phyloP scores from a whole-genome alignment of 306 rosid species.

The Cicer judaicum region DNA sequence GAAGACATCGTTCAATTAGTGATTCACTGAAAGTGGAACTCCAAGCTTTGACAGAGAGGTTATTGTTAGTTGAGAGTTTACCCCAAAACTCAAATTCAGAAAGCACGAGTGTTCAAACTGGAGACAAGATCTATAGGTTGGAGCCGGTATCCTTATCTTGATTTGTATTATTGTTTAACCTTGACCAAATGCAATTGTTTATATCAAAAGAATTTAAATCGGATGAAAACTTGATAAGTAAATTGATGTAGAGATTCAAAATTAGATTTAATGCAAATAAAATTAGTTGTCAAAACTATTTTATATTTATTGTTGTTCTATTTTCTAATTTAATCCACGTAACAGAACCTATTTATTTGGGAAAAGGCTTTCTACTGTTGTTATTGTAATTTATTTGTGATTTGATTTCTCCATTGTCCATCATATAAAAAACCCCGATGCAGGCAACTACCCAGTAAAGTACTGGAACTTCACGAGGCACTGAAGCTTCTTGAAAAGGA shows the following conservation, averaged over 20 bases:
- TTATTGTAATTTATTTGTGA: constrained; percentile 10
- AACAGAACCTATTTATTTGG: constrained; percentile 19
- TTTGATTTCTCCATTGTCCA: constrained; percentile 28
- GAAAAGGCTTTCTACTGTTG: constrained; percentile 14
- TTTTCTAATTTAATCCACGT: constrained; percentile 8
- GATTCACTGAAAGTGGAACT: constrained; percentile 81
- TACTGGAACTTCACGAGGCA: constrained; percentile 71
- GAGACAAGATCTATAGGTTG: constrained; percentile 68
- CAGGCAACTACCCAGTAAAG: constrained; percentile 57
- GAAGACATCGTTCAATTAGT: constrained; percentile 70
- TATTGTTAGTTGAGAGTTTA: constrained; percentile 62
- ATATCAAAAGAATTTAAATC: constrained; percentile 7
- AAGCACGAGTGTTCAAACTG: constrained; percentile 49
- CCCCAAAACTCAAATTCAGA: constrained; percentile 59
- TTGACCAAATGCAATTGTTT: constrained; percentile 28
- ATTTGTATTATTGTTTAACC: constrained; percentile 35
- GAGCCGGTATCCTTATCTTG: constrained; percentile 43
- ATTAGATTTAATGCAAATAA: constrained; percentile 20
- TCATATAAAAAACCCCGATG: constrained; percentile 42
- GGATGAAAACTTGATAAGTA: constrained; percentile 31
- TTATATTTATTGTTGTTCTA: constrained; percentile 14
- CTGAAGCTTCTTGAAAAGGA: constrained; percentile 80
- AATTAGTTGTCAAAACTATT: constrained; percentile 10
- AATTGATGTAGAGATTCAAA: background rate
- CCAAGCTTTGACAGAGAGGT: constrained; percentile 69